phyloP scores from a whole-genome alignment of 2,329 filamentous ascomycete genomes.

The Ramichloridium luteum region DNA sequence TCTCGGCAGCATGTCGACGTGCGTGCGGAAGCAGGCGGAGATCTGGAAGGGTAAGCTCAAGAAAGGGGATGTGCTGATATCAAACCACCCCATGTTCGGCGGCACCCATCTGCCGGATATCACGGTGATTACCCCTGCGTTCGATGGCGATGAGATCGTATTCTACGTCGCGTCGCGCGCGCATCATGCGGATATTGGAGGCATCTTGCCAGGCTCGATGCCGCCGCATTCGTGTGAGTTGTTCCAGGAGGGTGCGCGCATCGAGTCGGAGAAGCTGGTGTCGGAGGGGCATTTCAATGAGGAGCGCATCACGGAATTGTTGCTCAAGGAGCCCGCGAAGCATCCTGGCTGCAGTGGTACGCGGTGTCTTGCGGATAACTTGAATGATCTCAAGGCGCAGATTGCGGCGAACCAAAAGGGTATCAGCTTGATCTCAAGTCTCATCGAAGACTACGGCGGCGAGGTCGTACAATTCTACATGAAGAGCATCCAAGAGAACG shows the following conservation, averaged over 20 bases:
- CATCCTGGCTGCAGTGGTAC: slow-evolving; percentile 68
- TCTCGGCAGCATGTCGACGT: slow-evolving; percentile 75
- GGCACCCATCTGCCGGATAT: slow-evolving; percentile 77
- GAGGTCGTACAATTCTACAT: slow-evolving; percentile 73
- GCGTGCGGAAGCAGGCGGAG: slow-evolving; percentile 63
- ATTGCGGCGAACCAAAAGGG: slow-evolving; percentile 80
- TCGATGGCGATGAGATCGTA: slow-evolving; percentile 61
- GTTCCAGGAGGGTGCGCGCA: slow-evolving; percentile 44
- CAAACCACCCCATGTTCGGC: slow-evolving; percentile 73
- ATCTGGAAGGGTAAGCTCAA: slow-evolving; percentile 71
- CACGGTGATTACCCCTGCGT: slow-evolving; percentile 68
- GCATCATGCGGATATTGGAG: slow-evolving; percentile 76
- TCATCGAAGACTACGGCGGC: slow-evolving; percentile 69
- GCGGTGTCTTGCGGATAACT: slow-evolving; percentile 66
- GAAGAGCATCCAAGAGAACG: slow-evolving; percentile 69
- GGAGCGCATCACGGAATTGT: slow-evolving; percentile 52
- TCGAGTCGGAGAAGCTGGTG: slow-evolving; percentile 54
- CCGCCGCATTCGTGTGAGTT: slow-evolving; percentile 57
- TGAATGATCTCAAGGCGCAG: slow-evolving; percentile 78
- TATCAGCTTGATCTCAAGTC: slow-evolving; percentile 59
- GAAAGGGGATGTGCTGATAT: slow-evolving; percentile 68
- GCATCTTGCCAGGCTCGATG: slow-evolving; percentile 73
- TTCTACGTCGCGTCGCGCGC: slow-evolving; percentile 74
- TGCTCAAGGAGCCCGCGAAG: slow-evolving; percentile 61
- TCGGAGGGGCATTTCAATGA: slow-evolving; percentile 69